Conservation (phyloP, 176 grass and related monocot genomes). For the Triticum urartu region DNA sequence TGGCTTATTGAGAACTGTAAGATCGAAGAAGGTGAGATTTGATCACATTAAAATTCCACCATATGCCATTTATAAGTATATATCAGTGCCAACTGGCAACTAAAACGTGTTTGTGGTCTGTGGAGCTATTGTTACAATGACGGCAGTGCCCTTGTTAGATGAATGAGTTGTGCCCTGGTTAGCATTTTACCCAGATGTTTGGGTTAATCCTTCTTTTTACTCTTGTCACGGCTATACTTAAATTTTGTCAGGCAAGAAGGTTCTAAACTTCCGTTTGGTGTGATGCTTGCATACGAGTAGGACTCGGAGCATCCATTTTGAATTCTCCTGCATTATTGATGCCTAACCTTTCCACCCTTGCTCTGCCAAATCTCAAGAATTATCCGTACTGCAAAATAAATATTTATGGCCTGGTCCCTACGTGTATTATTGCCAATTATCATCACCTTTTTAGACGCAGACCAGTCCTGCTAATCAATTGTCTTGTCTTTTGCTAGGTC, state of each 20-base stretch:
- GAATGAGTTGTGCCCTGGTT: conserved; percentile 7
- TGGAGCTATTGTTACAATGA: background rate
- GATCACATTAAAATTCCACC: background rate
- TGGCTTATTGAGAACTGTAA: background rate
- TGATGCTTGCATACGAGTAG: conserved; percentile 6
- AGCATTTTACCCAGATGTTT: conserved; percentile 18
- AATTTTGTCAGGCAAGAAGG: background rate
- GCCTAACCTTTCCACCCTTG: background rate
- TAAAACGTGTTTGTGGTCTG: background rate
- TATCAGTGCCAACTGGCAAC: background rate
- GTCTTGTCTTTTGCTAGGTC: conserved; percentile 44
- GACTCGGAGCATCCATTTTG: background rate
- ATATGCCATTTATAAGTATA: background rate
- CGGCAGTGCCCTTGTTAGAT: background rate
- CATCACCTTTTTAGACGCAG: conserved; percentile 3
- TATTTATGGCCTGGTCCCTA: conserved; percentile 8
- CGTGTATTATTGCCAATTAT: conserved; percentile 7
- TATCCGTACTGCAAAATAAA: background rate
- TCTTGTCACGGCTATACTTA: background rate
- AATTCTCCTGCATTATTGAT: conserved; percentile 8
- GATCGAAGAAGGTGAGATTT: background rate
- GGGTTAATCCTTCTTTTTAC: background rate
- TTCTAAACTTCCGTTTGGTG: conserved; percentile 7
- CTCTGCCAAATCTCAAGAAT: background rate
- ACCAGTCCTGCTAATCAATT: conserved; percentile 25